phyloP scores from a whole-genome alignment of 2,329 filamentous ascomycete genomes.

The Verticillium klebahnii region DNA sequence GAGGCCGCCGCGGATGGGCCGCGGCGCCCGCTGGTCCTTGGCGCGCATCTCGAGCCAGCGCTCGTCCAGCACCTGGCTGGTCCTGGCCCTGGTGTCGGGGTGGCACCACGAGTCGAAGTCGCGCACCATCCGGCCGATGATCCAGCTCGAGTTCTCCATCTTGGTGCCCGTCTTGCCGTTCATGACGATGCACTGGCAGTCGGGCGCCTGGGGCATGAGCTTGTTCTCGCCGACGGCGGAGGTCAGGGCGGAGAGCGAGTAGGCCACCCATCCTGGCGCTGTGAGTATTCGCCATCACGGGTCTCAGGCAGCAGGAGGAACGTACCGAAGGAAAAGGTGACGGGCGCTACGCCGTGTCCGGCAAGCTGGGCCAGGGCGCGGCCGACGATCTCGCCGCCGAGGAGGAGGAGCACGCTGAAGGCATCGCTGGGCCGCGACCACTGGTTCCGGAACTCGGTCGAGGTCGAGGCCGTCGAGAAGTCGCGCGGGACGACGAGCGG shows the following conservation, averaged over 20 bases:
- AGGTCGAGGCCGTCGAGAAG: constrained; percentile 1
- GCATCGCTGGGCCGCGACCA: constrained; percentile 13
- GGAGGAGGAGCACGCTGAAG: constrained; percentile 26
- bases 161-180: constrained; percentile 29
- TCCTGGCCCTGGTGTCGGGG: background rate
- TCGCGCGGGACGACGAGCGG: background rate
- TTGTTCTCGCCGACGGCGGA: constrained; percentile 20
- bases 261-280: constrained; percentile 20
- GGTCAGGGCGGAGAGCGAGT: constrained; percentile 14
- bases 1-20: constrained; percentile 18
- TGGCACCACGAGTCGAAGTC: constrained; percentile 30
- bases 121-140: constrained; percentile 35
- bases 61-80: constrained; percentile 11
- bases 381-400: constrained; percentile 27
- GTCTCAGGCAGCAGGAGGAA: background rate
- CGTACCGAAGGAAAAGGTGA: constrained; percentile 24
- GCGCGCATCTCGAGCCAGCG: constrained; percentile 4
- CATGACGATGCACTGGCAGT: constrained; percentile 27
- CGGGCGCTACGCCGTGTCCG: constrained; percentile 19
- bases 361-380: constrained; percentile 25
- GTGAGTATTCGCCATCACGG: background rate
- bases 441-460: constrained; percentile 2
- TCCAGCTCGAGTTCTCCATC: constrained; percentile 34
- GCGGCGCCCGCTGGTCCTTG: constrained; percentile 5
- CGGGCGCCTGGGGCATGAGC: constrained; percentile 20